Evolutionary conservation across 1,284 basidiomycete genomes (phyloP).

Genomic region (Fomitopsis pinicola): DNA sequence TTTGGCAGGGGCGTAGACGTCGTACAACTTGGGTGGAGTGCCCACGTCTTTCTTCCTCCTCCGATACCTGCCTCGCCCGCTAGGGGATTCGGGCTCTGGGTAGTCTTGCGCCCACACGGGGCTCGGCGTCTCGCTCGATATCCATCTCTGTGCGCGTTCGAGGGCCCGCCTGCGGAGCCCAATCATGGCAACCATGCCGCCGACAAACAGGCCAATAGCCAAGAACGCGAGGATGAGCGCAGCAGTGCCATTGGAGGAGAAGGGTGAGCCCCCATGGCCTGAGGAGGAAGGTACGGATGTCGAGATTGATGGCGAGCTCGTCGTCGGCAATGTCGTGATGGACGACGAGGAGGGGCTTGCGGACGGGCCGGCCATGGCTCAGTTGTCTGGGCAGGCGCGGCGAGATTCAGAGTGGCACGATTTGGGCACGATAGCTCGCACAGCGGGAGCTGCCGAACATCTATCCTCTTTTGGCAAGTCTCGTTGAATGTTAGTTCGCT

Average conservation of each 20-base stretch:
- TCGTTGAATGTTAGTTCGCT: neutral
- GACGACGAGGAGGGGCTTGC: constrained; percentile 4
- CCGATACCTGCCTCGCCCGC: neutral
- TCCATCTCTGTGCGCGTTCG: constrained; percentile 7
- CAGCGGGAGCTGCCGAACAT: neutral
- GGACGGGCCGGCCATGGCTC: constrained; percentile 2
- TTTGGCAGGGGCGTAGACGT: constrained; percentile 9
- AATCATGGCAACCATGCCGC: constrained; percentile 23
- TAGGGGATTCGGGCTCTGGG: neutral
- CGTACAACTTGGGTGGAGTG: constrained; percentile 19
- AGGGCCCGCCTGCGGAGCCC: constrained; percentile 19
- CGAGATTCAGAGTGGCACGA: neutral
- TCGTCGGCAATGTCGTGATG: neutral
- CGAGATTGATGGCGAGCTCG: neutral
- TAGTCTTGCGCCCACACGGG: neutral
- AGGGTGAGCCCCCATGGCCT: constrained; percentile 7
- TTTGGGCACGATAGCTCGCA: neutral
- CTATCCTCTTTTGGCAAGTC: neutral
- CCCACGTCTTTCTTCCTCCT: constrained; percentile 9
- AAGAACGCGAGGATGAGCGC: constrained; percentile 27
- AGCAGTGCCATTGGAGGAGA: constrained; percentile 18
- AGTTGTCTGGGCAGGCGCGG: neutral
- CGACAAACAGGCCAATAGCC: constrained; percentile 24
- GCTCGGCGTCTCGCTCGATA: constrained; percentile 2
- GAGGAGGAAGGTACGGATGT: constrained; percentile 1